A percentile compares a stretch with the other conserved stretches of the same genome.
Evolutionary conservation across 805 yeast genomes (phyloP).

Genomic region (Kuraishia piskuri): DNA sequence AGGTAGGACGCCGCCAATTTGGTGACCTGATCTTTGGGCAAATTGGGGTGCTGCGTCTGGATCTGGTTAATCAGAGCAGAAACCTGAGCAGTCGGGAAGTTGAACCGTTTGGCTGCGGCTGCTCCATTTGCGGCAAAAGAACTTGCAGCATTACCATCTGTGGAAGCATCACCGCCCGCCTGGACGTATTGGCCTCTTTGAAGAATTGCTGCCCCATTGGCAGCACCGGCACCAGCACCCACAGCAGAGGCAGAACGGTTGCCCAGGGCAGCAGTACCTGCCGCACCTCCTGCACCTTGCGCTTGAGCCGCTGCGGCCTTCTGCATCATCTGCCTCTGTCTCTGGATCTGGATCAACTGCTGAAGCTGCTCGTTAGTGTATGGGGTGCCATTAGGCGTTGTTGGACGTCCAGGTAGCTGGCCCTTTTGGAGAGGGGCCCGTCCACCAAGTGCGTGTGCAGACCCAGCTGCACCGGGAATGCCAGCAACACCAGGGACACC

Average conservation of each 20-base stretch:
- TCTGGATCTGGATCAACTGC: slow-evolving; percentile 43
- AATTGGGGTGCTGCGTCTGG: slow-evolving; percentile 55
- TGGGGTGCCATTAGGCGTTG: slow-evolving; percentile 47
- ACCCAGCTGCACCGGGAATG: neutral
- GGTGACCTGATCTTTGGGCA: slow-evolving; percentile 57
- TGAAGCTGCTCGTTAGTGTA: slow-evolving; percentile 56
- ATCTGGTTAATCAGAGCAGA: slow-evolving; percentile 57
- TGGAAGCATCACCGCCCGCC: neutral
- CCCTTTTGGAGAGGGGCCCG: slow-evolving; percentile 7
- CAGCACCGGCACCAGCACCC: neutral
- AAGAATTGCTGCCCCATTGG: neutral
- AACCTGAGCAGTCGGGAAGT: slow-evolving; percentile 53
- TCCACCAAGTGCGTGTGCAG: slow-evolving; percentile 1
- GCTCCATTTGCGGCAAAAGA: slow-evolving; percentile 1
- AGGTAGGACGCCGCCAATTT: slow-evolving; percentile 57
- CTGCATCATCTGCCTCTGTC: slow-evolving; percentile 39
- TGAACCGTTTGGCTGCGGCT: slow-evolving; percentile 9
- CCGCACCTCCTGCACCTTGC: neutral
- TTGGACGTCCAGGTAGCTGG: slow-evolving; percentile 22
- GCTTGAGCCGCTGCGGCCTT: slow-evolving; percentile 25
- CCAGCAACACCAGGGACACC: neutral
- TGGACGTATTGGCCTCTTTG: neutral
- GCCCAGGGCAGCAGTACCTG: neutral
- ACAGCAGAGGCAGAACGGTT: neutral
- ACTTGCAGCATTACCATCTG: neutral